phyloP scores from a whole-genome alignment of 345 rosid genomes.

The Crucihimalaya himalaica region DNA sequence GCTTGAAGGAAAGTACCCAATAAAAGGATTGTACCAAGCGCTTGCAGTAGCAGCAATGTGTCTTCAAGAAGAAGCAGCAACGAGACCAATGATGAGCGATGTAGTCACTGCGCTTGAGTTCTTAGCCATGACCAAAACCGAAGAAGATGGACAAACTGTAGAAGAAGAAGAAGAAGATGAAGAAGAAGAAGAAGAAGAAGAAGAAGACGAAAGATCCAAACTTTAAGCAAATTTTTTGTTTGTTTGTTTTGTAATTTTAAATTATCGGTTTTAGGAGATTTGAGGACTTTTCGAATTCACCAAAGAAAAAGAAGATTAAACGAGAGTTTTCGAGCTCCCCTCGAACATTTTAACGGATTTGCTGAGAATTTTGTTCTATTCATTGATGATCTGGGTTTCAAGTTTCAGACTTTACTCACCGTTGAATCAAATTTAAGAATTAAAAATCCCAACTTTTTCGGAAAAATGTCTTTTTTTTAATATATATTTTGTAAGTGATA shows the following conservation, averaged over 20 bases:
- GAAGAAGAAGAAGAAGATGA: conserved; percentile 30
- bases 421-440: background rate
- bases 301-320: background rate
- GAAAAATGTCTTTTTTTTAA: background rate
- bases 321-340: background rate
- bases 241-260: conserved; percentile 11
- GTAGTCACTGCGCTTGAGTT: conserved; percentile 77
- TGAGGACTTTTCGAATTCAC: conserved; percentile 6
- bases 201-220: conserved; percentile 22
- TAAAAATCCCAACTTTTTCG: conserved; percentile 21
- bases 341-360: conserved; percentile 6
- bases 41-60: conserved; percentile 90
- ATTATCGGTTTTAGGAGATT: conserved; percentile 24
- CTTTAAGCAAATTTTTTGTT: conserved; percentile 4
- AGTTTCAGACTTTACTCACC: background rate
- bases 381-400: background rate
- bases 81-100: conserved; percentile 74
- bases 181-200: conserved; percentile 10
- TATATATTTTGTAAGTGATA: background rate
- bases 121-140: conserved; percentile 43
- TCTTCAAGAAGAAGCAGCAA: conserved; percentile 69
- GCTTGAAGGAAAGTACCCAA: conserved; percentile 57
- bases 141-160: conserved; percentile 26
- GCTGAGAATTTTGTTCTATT: conserved; percentile 2
- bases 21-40: conserved; percentile 70